Evolutionary conservation across 257 asterid species (phyloP), one percentile per base, ranked within the genome.

Genomic region (Solanum chilense): DNA sequence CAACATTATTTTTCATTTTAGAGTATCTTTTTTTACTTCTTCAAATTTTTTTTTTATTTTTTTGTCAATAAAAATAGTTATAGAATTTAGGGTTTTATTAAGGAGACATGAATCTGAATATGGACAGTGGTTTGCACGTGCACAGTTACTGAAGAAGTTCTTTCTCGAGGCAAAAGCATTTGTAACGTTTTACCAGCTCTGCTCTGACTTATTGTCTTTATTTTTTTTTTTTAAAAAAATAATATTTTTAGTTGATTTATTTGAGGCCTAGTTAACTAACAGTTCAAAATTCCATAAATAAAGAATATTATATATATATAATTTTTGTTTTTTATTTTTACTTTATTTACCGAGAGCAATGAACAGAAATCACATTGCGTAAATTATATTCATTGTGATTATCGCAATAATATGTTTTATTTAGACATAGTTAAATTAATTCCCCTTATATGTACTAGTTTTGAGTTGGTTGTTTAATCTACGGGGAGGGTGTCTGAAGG

Each of bases 151-250:
- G 85, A 29, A 73, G 11, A 82, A 82, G 88, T 87, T 88, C 91
- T 52, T 88, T 89, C 89, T 71, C 92, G 92, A 91, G 93, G 92
- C 92, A 84, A 73, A 80, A 66, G 58, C 90, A 87, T 75, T 29
- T 44, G 83, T 70, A 85, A 85, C 83, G 87, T 85, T 85, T 56
- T 70, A 68, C 35, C 52, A 29, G 52, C 27, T 84, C 84, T 45
- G 44, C 20, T 18, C 69, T 80, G 85, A 47, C 68, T 47, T 6
- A 25, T 37, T 47, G 85, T 49, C 69, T 80, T 4, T 47, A n/a
- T 3, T 18, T 18, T 2, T 14, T 4, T 35, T 35, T 47, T 47
- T 14, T 13, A 44, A 42, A 42, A 44, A 12, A 1, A 12, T 12
- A 7, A 44, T 21, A 12, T 23, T 23, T n/a, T 44, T n/a, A 13